These are phyloP conservation scores for Suhomyces terraborum DNA, from an alignment of 1,139 yeast species.

Conservation along the genomic window DNA sequence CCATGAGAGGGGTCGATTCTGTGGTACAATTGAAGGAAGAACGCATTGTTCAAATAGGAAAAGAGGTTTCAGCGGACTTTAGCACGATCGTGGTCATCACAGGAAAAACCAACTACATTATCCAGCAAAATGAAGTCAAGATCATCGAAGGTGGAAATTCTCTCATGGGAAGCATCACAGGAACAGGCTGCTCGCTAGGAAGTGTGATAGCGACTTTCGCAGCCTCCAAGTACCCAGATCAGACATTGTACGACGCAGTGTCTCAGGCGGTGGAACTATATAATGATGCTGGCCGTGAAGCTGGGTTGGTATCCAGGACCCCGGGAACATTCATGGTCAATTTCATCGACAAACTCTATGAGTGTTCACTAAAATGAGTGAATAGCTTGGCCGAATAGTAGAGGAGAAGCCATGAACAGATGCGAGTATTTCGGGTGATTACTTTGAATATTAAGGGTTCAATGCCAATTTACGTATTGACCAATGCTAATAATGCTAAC, in stretches of 20 bases:
- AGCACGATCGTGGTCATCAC: constrained; percentile 74
- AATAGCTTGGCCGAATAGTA: too few relatives aligned
- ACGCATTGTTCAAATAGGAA: constrained; percentile 42
- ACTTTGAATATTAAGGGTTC: too few relatives aligned
- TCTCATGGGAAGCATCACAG: constrained; percentile 77
- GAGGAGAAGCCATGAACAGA: too few relatives aligned
- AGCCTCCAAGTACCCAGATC: constrained; percentile 43
- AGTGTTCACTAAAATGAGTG: too few relatives aligned
- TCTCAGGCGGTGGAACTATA: constrained; percentile 62
- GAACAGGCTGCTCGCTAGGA: constrained; percentile 86
- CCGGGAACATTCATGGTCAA: constrained; percentile 56
- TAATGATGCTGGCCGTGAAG: constrained; percentile 64
- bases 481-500: too few relatives aligned
- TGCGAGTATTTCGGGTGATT: too few relatives aligned
- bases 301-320: constrained; percentile 39
- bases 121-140: constrained; percentile 20
- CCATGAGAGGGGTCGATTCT: constrained; percentile 81
- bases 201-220: constrained; percentile 66
- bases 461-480: too few relatives aligned
- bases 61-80: constrained; percentile 54
- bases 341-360: constrained; percentile 48
- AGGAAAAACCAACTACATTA: constrained; percentile 37
- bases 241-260: constrained; percentile 48
- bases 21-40: constrained; percentile 35
- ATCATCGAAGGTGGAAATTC: constrained; percentile 60